Base-by-base conservation (phyloP, 768 basidiomycete species). In the Boletus patriciae region DNA sequence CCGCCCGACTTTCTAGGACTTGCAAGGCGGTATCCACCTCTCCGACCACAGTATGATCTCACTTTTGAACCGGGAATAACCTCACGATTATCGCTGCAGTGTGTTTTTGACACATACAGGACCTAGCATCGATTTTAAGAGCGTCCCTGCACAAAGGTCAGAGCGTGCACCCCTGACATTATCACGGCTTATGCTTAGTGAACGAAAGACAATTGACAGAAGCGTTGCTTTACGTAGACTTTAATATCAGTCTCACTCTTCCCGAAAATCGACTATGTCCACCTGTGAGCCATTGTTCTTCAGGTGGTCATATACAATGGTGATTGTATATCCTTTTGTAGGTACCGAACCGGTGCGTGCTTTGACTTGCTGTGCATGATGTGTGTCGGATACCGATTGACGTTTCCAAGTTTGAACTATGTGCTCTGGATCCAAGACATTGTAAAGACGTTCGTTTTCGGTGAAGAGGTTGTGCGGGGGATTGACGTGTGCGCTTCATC, bases 391-490 rank as follows among this genome's bases (percentile, higher is more conserved):
- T 11, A 8, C 25, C 15, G 16, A 41, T 13, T 18, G 3, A 21
- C 23, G 16, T 60, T 29, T 33, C 31, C 43, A 42, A 93, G 94
- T 62, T 70, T 95, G 43, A 94, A 97, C 69, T 97, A 97, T 64
- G 76, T 96, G 6, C 78, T 94, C 6, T 92, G 90, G 90, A 75
- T 92, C 23, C 84, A 92, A 73, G 88, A 92, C 64, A 77, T 93
- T 46, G 57, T 88, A 7, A 60, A 67, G 21, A 72, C 73, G 4
- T 67, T 75, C 33, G 47, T 57, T 50, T 48, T 63, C 21, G 49
- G 47, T 23, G 57, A 65, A 0, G 51, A 57, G 11, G 6, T 42
- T n/a, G 67, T 87, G 15, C 72, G 70, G 9, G 89, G 86, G 0
- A 68, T 91, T 13, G 92, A 95, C 63, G 81, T 95, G 94, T 94